Base-by-base conservation (phyloP, 495 filamentous ascomycete species). In the Choiromyces venosus region DNA sequence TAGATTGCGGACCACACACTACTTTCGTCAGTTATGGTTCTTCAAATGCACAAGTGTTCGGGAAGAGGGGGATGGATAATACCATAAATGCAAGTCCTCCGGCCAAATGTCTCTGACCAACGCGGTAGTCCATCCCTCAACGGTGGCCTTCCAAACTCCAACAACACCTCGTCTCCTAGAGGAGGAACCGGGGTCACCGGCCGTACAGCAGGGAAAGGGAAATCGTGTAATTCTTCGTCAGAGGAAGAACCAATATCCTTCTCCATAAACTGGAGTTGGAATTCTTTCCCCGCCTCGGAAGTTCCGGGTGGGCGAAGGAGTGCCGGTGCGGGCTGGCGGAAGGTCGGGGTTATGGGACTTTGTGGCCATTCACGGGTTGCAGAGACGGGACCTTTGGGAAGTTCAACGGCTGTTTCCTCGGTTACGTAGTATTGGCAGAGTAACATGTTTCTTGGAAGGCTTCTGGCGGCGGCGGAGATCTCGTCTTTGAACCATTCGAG, bases 401-500 rank as follows among this genome's bases (percentile, higher is more conserved):
- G 65, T 29, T 74, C 71, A 29, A 81, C 68, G 6, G 80, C 73
- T 6, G 79, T 77, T 66, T 81, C 80, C 44, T 81, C 86, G 0
- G 94, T 98, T 69, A 97, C 91, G 83, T 91, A 98, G 85, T 97
- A 97, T 82, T 96, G 93, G 84, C 93, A 97, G 37, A 91, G 90
- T 10, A 98, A 91, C 37, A 82, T 93, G 91, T 65, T 92, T 87
- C 37, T 93, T 92, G 69, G 94, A 91, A 76, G 87, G 89, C 80
- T 97, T 91, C 74, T 92, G 86, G 83, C 94, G 95, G 78, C 97
- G 93, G 66, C 92, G 86, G 64, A 97, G 86, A 81, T 81, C 81
- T 97, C 95, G 84, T 97, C 94, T 81, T 92, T 91, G 86, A 98
- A 98, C 94, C 94, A 98, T 81, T 96, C 93, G 87, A 98, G 93